Evolutionary conservation across 805 yeast genomes (phyloP), one percentile per base, ranked within the genome.

Genomic region (Saccharomycopsis amapae): DNA sequence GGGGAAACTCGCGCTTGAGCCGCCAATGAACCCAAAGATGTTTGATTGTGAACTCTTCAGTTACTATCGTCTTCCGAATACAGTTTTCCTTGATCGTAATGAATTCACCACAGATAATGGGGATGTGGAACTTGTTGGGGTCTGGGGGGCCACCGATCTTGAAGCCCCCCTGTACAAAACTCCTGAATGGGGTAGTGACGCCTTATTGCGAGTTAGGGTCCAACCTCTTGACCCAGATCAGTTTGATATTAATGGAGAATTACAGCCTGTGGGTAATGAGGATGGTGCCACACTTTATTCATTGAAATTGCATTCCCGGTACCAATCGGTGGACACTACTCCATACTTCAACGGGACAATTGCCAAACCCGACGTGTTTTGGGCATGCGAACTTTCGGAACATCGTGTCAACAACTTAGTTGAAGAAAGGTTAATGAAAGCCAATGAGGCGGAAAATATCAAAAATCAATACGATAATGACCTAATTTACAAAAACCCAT

Each of bases 101-200:
- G 71, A 71, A 53, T 59, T 66, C 17, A 41, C 15, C 10, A 24
- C 33, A 4, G 22, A 32, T 10, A 28, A 54, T n/a, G 24, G 19
- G 6, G 22, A 32, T 7, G 12, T 43, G 17, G 34, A 50, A 37
- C 52, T 64, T 22, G 19, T 65, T 3, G 64, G 60, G 0, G 55
- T 63, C 5, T 68, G 71, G 71, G 75, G 75, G 3, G 71, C 69
- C 40, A 60, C 66, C 2, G 72, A 70, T 51, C 60, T 70, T 15
- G 75, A 70, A 47, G 62, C 60, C 17, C 75, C 75, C 3, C 65
- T 59, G 15, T 70, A 72, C 68, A 57, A 55, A 23, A 65, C 61
- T 3, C 53, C 54, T 4, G 56, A 62, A 24, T 62, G 67, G 65
- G 73, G 74, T 7, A 60, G 68, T 28, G 52, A 62, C 20, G 65